Base-by-base conservation (phyloP, 2,329 filamentous ascomycete genomes). In the Penicillium rolfsii region DNA sequence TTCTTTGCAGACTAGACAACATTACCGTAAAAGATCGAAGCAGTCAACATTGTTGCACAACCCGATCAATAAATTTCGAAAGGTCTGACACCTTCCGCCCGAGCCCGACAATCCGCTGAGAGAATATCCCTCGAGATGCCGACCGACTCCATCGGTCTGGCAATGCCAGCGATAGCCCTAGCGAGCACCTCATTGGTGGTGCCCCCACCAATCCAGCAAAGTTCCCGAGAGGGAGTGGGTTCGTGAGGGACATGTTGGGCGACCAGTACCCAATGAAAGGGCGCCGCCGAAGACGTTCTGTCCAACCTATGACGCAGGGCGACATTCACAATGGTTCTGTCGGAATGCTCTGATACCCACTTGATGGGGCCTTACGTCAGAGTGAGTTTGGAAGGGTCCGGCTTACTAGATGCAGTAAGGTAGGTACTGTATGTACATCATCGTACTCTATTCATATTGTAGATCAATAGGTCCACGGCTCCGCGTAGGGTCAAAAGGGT, bases 281-380 rank as follows among this genome's bases (percentile, higher is more conserved):
- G 16, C 30, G 7, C 35, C 55, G 53, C 55, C 40, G 48, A 43
- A 59, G 28, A 28, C 45, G 14, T 22, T 28, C 43, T 26, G 4
- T 40, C 33, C 36, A 26, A 50, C 40, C 54, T 56, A 64, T 64
- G 63, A 64, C 63, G 63, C 60, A 60, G 46, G 26, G 19, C 28
- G 36, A 45, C 49, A 59, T 60, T 59, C 41, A 28, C 33, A 36
- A 50, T 43, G 52, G 38, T 55, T 41, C 58, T 54, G 57, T 57
- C 58, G 60, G 63, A 58, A 64, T 64, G 63, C 60, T 46, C 60
- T 58, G 63, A 64, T 52, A 22, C 55, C 52, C 45, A 62, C 36
- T 58, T 28, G 19, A 4, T 30, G 43, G 11, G 28, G 12, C 59
- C 55, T 59, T 62, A 64, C 60, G 63, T 63, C 63, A 63, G 60